Conservation (phyloP, 768 basidiomycete genomes). For the Leccinellum albellum region DNA sequence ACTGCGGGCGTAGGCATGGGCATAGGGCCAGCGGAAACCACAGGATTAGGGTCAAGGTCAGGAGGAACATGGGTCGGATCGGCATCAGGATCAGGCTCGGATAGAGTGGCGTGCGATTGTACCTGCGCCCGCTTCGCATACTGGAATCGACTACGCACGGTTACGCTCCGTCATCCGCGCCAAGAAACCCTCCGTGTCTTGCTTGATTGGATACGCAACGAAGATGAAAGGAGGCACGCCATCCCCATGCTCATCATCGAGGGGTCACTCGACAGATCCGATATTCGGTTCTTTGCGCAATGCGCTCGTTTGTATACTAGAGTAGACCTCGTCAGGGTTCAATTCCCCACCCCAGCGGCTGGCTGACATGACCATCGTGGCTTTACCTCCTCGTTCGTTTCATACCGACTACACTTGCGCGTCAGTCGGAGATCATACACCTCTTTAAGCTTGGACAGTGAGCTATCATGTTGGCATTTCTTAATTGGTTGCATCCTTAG, state of each 20-base stretch:
- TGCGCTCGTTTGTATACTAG: conserved; percentile 7
- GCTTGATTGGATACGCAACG: conserved; percentile 21
- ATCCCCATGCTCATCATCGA: conserved; percentile 20
- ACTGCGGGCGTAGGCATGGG: not conserved
- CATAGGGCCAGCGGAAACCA: not conserved
- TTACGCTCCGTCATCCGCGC: conserved; percentile 23
- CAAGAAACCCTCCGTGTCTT: conserved; percentile 17
- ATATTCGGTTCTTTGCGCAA: conserved; percentile 16
- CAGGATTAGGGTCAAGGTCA: not conserved
- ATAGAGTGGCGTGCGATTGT: not conserved
- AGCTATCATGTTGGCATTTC: not conserved
- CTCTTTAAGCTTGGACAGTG: not conserved
- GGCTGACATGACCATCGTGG: not conserved
- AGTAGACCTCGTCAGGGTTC: conserved; percentile 14
- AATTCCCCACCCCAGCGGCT: not conserved
- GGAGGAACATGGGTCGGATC: not conserved
- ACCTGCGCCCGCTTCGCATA: conserved; percentile 5
- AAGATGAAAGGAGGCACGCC: conserved; percentile 5
- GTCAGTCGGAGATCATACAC: not conserved
- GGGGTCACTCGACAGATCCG: conserved; percentile 11
- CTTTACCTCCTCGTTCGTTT: not conserved
- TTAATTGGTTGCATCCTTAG: conserved; percentile 4
- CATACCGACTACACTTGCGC: not conserved
- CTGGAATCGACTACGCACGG: conserved; percentile 19
- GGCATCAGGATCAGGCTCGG: not conserved